Base-by-base conservation (phyloP, 495 filamentous ascomycete species). In the Bathelium albidoporum region DNA sequence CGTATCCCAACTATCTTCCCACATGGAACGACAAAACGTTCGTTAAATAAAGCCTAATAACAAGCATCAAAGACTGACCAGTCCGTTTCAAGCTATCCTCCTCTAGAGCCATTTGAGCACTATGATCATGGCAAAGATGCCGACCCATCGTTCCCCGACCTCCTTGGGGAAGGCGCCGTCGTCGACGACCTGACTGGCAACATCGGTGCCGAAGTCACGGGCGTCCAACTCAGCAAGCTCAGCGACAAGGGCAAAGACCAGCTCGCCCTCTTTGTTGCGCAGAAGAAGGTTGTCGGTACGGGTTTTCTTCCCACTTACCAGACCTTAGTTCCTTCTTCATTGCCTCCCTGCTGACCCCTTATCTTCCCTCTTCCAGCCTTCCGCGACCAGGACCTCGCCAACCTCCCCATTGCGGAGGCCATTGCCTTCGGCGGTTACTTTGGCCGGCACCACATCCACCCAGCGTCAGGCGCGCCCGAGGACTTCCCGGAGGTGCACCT, bases 361-460 rank as follows among this genome's bases (percentile, higher is more conserved):
- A 39, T 49, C 59, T 34, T 60, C 29, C 64, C 52, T 12, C 49
- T 12, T 45, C 31, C 64, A 82, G 89, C 84, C 2, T 93, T 95
- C 80, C 80, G 86, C 29, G 82, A 86, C 70, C 89, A 94, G 70
- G 87, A 91, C 68, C 84, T 95, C 64, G 85, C 85, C 59, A 81
- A 89, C 65, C 74, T 92, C n/a, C 78, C 86, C 3, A 90, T 93
- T 64, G 72, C 80, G 36, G 76, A 87, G 16, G 87, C 86, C 4
- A 76, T 90, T 4, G 81, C 88, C n/a, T 89, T 84, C 65, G 87
- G 85, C 36, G 77, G 78, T 10, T 90, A 94, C 72, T 95, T 93
- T 73, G 89, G 90, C 31, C 84, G 87, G 32, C 86, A 87, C 66
- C 89, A 95, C 76, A 90, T 94, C 71, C 89, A 94, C 70, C 90